phyloP scores from a whole-genome alignment of 2,329 filamentous ascomycete genomes.

The Phyllachora maydis region DNA sequence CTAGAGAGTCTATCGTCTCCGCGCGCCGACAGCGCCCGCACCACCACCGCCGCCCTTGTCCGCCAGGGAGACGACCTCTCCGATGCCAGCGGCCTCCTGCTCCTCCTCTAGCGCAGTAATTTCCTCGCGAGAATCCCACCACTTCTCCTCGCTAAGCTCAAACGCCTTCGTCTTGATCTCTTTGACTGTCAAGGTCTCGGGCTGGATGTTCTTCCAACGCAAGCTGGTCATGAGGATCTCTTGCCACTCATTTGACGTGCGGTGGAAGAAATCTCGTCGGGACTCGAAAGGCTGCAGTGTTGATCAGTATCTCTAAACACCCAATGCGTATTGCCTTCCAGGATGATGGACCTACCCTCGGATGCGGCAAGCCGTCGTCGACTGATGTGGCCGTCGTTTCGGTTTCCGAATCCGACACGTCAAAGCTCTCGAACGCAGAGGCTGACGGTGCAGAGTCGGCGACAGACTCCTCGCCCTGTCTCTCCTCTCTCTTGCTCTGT shows the following conservation, averaged over 20 bases:
- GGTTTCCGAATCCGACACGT: conserved; percentile 20
- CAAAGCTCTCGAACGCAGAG: conserved; percentile 4
- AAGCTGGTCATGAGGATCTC: conserved; percentile 61
- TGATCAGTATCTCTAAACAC: conserved; percentile 2
- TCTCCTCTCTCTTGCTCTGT: conserved; percentile 25
- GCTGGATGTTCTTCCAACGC: conserved; percentile 43
- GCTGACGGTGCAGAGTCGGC: conserved; percentile 5
- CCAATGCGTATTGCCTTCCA: too few species aligned
- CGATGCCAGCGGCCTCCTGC: conserved; percentile 86
- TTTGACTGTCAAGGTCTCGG: conserved; percentile 57
- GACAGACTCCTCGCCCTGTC: conserved; percentile 2
- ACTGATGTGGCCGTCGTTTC: conserved; percentile 27
- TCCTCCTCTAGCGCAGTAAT: conserved; percentile 83
- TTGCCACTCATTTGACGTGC: conserved; percentile 82
- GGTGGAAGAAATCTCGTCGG: conserved; percentile 75
- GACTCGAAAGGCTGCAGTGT: conserved; percentile 61
- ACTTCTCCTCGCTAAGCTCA: conserved; percentile 81
- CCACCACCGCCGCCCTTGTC: conserved; percentile 41
- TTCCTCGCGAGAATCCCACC: conserved; percentile 97
- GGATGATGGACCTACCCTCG: conserved; percentile 20
- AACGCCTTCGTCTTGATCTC: conserved; percentile 87
- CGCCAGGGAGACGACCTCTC: conserved; percentile 75
- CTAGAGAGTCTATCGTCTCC: conserved; percentile 8
- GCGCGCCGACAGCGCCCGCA: conserved; percentile 17
- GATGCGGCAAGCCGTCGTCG: conserved; percentile 58